Percentiles rank a stretch among this genome's conserved stretches.
Conservation (phyloP, 768 basidiomycete species). For the Lentinula sp. region DNA sequence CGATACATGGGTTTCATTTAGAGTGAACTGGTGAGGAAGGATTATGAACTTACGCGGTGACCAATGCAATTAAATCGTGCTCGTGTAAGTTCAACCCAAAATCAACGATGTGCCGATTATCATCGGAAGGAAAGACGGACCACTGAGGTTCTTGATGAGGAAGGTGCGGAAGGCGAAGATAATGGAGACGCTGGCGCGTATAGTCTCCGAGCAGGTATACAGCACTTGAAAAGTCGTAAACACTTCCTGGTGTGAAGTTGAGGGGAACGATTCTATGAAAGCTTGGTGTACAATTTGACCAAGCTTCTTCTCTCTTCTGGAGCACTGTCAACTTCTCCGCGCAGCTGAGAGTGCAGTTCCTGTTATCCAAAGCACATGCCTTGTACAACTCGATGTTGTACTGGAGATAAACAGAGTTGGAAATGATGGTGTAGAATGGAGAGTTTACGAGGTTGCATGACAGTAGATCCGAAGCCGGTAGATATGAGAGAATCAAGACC, state of each 20-base stretch:
- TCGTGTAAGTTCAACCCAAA: constrained; percentile 36
- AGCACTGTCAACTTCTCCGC: constrained; percentile 22
- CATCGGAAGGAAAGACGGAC: constrained; percentile 17
- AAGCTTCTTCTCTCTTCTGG: constrained; percentile 21
- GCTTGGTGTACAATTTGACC: constrained; percentile 19
- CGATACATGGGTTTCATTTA: neutral
- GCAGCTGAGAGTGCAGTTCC: constrained; percentile 13
- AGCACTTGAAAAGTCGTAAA: constrained; percentile 38
- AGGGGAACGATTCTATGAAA: constrained; percentile 22
- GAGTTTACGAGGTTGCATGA: constrained; percentile 16
- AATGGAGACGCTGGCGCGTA: constrained; percentile 21
- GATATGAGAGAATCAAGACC: constrained; percentile 20
- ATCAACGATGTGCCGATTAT: constrained; percentile 29
- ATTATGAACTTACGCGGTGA: constrained; percentile 29
- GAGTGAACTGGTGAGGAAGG: neutral
- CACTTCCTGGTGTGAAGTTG: constrained; percentile 23
- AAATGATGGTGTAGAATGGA: constrained; percentile 19
- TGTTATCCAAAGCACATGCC: constrained; percentile 24
- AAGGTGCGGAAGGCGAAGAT: constrained; percentile 24
- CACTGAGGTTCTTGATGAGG: constrained; percentile 20
- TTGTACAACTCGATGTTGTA: constrained; percentile 22
- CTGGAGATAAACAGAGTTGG: constrained; percentile 22
- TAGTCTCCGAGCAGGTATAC: constrained; percentile 30
- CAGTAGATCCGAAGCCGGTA: constrained; percentile 19
- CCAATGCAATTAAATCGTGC: constrained; percentile 36